A percentile compares a stretch with the other conserved stretches of the same genome.
These are phyloP conservation scores for Monilinia aucupariae DNA, from an alignment of 2,329 filamentous ascomycete species.

Conservation along the genomic window DNA sequence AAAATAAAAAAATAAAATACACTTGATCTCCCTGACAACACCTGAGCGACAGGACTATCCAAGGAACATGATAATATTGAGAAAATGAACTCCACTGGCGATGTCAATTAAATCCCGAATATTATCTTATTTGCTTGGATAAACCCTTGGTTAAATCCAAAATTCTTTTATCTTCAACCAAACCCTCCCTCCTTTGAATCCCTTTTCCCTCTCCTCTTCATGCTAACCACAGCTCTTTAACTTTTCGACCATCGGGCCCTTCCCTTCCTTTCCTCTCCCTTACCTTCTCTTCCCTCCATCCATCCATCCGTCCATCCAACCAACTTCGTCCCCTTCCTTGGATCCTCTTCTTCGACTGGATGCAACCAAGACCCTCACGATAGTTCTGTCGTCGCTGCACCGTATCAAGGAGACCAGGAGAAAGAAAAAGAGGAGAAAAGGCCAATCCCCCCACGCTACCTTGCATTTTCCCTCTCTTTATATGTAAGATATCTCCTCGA, in stretches of 20 bases:
- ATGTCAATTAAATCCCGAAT: slow-evolving; percentile 14
- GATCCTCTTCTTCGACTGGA: slow-evolving; percentile 5
- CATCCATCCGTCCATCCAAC: too few relatives aligned
- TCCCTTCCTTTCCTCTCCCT: neutral
- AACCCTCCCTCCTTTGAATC: neutral
- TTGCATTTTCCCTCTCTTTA: neutral
- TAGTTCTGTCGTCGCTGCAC: neutral
- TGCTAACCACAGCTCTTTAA: neutral
- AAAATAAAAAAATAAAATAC: neutral
- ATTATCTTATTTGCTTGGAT: slow-evolving; percentile 10
- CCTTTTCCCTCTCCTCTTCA: neutral
- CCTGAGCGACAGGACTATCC: slow-evolving; percentile 14
- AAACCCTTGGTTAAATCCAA: neutral
- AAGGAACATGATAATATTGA: slow-evolving; percentile 15
- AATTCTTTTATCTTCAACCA: slow-evolving; percentile 17
- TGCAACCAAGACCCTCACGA: slow-evolving; percentile 1
- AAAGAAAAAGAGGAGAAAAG: neutral
- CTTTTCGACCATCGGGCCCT: neutral
- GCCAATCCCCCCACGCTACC: neutral
- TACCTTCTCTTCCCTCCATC: neutral
- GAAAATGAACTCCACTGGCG: slow-evolving; percentile 17
- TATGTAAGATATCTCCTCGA: slow-evolving; percentile 6
- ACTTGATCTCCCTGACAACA: slow-evolving; percentile 15
- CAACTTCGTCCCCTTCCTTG: neutral
- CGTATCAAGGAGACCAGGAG: neutral